Base-by-base conservation (phyloP, 2,329 filamentous ascomycete species). In the Coniochaeta prunicola region DNA sequence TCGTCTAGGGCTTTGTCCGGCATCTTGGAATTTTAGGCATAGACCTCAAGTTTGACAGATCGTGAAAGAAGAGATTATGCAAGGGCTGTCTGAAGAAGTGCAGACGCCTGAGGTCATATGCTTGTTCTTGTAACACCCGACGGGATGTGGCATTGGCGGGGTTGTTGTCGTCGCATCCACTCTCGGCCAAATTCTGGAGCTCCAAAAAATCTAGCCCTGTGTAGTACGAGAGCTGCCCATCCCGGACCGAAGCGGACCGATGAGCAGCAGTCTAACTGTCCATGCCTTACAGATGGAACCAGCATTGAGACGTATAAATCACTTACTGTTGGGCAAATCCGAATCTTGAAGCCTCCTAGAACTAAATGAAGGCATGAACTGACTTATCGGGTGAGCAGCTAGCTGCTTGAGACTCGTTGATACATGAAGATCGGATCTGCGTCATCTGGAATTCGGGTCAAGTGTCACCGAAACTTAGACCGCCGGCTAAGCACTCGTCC, bases 1-100 rank as follows among this genome's bases (percentile, higher is more conserved):
- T 99, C 93, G 79, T 97, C 87, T 56, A 99, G 86, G 56, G 93
- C 86, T 64, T 85, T 81, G 69, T 89, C 87, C 9, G 85, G 83
- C 89, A 92, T 92, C 53, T 62, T 45, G 10, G 36, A 15, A 4
- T 17, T n/a, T 19, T 24, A 45, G 8, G 6, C 13, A 21, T 4
- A 42, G 13, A 42, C 40, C 13, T 45, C 19, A 45, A 15, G 2
- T 12, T 24, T 21, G 10, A 45, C 4, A 10, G 4, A 21, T 2
- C 5, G 21, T 24, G 40, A 13, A n/a, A 24, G 17, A 24, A 45
- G 19, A 24, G 24, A n/a, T 24, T 13, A 13, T 45, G 40, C 40
- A 15, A 24, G n/a, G 40, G n/a, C 24, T 50, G 12, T n/a, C n/a
- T n/a, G n/a, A n/a, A 30, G 24, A n/a, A 30, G 45, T 8, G 15